Evolutionary conservation across 345 rosid species (phyloP).

Genomic region (Arabidopsis arenosa): DNA sequence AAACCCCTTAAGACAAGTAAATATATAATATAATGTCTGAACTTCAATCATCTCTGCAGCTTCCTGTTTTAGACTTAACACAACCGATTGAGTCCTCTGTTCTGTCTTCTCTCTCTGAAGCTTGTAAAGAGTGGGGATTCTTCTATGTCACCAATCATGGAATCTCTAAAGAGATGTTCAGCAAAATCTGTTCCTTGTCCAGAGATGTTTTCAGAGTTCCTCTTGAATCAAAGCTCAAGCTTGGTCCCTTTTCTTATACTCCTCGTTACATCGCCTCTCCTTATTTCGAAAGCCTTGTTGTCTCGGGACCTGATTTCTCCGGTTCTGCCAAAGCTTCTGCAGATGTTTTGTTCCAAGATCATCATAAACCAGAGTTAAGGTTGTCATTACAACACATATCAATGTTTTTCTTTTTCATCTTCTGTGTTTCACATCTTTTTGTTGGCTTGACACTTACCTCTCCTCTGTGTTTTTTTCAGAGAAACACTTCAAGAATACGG

Average conservation of each 20-base stretch:
- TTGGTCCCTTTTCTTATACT: conserved; percentile 66
- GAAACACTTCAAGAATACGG: conserved; percentile 69
- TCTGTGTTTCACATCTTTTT: conserved; percentile 15
- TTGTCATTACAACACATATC: conserved; percentile 26
- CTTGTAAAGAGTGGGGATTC: conserved; percentile 78
- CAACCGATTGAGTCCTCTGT: conserved; percentile 51
- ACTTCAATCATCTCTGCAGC: conserved; percentile 47
- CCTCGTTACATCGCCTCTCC: conserved; percentile 85
- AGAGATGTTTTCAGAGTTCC: conserved; percentile 56
- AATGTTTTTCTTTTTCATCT: neutral
- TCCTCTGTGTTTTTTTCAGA: conserved; percentile 37
- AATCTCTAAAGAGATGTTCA: conserved; percentile 55
- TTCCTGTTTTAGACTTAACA: conserved; percentile 75
- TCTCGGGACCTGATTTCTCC: conserved; percentile 74
- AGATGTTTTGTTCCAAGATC: conserved; percentile 54
- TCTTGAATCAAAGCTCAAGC: conserved; percentile 65
- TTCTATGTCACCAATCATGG: conserved; percentile 78
- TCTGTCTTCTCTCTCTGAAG: conserved; percentile 57
- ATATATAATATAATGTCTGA: conserved; percentile 51
- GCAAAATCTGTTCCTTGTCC: conserved; percentile 48
- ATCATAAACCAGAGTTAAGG: conserved; percentile 57
- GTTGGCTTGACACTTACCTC: neutral
- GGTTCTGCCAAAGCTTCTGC: conserved; percentile 61
- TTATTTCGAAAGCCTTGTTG: conserved; percentile 71
- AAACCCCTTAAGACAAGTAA: conserved; percentile 6